Base-by-base conservation (phyloP, 495 filamentous ascomycete genomes). In the Neurospora pannonica region DNA sequence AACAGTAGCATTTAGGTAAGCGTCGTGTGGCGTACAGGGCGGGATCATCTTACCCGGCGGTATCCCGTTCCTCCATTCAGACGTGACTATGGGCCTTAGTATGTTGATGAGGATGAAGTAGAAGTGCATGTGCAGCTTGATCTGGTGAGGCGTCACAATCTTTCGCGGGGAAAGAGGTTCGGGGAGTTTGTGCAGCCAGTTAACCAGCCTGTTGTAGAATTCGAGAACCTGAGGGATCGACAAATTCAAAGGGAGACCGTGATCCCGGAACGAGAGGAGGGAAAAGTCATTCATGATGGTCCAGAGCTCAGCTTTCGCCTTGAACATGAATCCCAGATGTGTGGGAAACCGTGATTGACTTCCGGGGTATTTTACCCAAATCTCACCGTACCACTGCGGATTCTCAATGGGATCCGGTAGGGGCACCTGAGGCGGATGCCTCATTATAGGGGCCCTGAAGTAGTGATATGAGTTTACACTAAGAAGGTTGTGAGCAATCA, bases 321-420 rank as follows among this genome's bases (percentile, higher is more conserved):
- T 81, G 71, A 80, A 76, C 2, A 78, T 38, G 43, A 71, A 69
- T 7, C 79, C 81, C 71, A 82, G 77, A 48, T 79, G 69, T 0
- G 74, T 76, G 1, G 82, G 78, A 21, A 78, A 72, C 10, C 75
- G 62, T 8, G 73, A 72, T 28, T 77, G 74, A 48, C 75, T 75
- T 37, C 75, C 36, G 19, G 83, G 82, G 70, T 83, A 85, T 17
- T 71, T 78, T 21, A 85, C 72, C 79, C 79, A 83, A 10, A 77
- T 77, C 75, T 84, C 82, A n/a, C 82, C 81, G 71, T 83, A 85
- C 74, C 77, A 85, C 17, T 79, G 15, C 0, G 80, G 76, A 40
- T 81, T 71, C 19, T 73, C n/a, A 7, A 48, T 9, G 1, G 82
- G 82, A 54, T 82, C 75, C 8, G 83, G 83, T 10, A 85, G 69